A percentile compares a stretch with the other conserved stretches of the same genome.
Conservation (phyloP, 192 early-diverging fungal genomes). For the Backusella westeae region DNA sequence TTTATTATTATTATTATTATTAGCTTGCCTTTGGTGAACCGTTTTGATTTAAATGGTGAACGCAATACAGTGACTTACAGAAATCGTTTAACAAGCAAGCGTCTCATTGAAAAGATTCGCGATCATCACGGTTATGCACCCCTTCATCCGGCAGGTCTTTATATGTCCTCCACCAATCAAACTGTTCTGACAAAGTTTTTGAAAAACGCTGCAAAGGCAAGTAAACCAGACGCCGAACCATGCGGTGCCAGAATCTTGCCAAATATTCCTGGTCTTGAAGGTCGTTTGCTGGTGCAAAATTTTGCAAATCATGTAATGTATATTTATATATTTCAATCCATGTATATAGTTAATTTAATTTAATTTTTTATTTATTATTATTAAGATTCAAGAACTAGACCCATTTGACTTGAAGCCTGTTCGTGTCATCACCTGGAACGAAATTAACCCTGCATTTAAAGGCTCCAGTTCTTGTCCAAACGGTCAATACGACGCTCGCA, state of each 20-base stretch:
- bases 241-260: constrained; percentile 61
- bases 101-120: constrained; percentile 60
- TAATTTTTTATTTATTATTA: neutral
- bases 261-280: constrained; percentile 56
- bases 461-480: constrained; percentile 69
- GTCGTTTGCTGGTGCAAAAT: constrained; percentile 65
- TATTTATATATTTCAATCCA: neutral
- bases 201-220: constrained; percentile 43
- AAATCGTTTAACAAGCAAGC: constrained; percentile 61
- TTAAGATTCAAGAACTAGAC: constrained; percentile 63
- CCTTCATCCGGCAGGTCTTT: constrained; percentile 63
- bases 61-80: constrained; percentile 56
- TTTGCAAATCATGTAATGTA: constrained; percentile 58
- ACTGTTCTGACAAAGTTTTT: constrained; percentile 65
- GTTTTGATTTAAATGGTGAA: constrained; percentile 60
- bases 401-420: constrained; percentile 61
- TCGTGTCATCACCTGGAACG: constrained; percentile 55
- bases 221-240: constrained; percentile 63
- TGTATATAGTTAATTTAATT: neutral
- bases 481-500: constrained; percentile 63
- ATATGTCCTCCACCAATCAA: constrained; percentile 68
- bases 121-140: constrained; percentile 72
- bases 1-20: neutral
- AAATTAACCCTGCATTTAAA: constrained; percentile 64
- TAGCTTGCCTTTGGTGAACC: constrained; percentile 69